These are phyloP conservation scores for Candida glucosophila DNA, from an alignment of 1,139 yeast genomes.

Conservation along the genomic window DNA sequence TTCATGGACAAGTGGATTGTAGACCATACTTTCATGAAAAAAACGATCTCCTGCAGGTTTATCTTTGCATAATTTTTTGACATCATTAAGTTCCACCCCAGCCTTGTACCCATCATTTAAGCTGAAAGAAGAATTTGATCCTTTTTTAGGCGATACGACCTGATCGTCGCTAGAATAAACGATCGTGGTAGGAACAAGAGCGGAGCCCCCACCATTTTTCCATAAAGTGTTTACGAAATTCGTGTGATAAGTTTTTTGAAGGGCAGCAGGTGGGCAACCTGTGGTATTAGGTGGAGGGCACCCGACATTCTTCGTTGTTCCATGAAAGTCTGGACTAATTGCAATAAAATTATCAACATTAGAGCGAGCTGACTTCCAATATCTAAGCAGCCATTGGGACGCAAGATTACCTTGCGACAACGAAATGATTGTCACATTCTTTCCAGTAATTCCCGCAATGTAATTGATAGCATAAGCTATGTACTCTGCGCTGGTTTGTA, in stretches of 20 bases:
- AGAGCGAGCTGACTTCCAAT: constrained; percentile 3
- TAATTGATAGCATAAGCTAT: constrained; percentile 3
- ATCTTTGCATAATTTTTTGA: constrained; percentile 1
- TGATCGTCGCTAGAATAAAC: constrained; percentile 2
- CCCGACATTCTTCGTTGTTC: constrained; percentile 1
- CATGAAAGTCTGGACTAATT: constrained; percentile 3
- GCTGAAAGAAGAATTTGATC: constrained; percentile 2
- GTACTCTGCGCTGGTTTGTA: constrained; percentile 2
- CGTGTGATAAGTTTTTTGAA: constrained; percentile 1
- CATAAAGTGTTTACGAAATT: constrained; percentile 1
- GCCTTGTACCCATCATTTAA: constrained; percentile 1
- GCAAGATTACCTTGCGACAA: constrained; percentile 3
- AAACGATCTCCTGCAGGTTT: constrained; percentile 2
- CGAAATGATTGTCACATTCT: constrained; percentile 2
- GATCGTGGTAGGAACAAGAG: constrained; percentile 3
- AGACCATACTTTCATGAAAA: constrained; percentile 2
- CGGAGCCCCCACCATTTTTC: constrained; percentile 2
- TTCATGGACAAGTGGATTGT: constrained; percentile 2
- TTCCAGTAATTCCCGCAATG: constrained; percentile 2
- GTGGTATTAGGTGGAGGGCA: not conserved
- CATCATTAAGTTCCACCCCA: constrained; percentile 1
- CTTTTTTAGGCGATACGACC: constrained; percentile 2
- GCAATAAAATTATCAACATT: constrained; percentile 2
- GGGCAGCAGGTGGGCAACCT: constrained; percentile 3
- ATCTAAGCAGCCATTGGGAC: constrained; percentile 3